Evolutionary conservation across 139 green algal species (phyloP).

Genomic region (Ettlia oleoabundans): DNA sequence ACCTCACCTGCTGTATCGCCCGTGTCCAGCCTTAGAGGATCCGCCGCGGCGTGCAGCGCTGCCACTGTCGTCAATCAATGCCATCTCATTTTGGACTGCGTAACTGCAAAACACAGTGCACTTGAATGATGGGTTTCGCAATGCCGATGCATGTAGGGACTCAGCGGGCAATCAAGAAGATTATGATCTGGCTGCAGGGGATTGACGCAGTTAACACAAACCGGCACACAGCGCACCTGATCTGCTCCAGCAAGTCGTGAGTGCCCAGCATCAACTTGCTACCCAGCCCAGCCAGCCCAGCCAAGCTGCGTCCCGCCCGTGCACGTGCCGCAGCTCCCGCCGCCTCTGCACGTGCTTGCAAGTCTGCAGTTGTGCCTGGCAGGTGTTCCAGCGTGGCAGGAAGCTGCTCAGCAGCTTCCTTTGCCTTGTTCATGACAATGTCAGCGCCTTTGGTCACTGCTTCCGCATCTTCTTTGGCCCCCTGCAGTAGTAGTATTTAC

Average conservation of each 20-base stretch:
- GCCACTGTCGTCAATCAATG: not conserved
- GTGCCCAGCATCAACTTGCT: conserved; percentile 54
- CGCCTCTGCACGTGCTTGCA: conserved; percentile 20
- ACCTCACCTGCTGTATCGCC: conserved; percentile 58
- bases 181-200: not conserved
- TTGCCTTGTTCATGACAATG: conserved; percentile 50
- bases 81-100: conserved; percentile 70
- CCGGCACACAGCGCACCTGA: conserved; percentile 54
- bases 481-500: not conserved
- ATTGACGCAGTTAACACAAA: not conserved
- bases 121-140: too few species aligned
- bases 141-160: not conserved
- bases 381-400: conserved; percentile 42
- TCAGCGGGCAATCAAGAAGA: not conserved
- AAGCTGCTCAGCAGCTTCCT: conserved; percentile 50
- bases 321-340: not conserved
- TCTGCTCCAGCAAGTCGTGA: conserved; percentile 74
- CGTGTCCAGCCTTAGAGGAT: not conserved
- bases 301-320: not conserved
- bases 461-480: conserved; percentile 68
- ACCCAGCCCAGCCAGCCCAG: conserved; percentile 35
- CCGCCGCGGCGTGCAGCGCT: not conserved
- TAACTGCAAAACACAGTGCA: not conserved
- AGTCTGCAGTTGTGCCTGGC: not conserved
- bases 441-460: conserved; percentile 51